Percentiles rank a stretch among this genome's conserved stretches.
Evolutionary conservation across 2,329 filamentous ascomycete species (phyloP).

Genomic region (Colletotrichum liaoningense): DNA sequence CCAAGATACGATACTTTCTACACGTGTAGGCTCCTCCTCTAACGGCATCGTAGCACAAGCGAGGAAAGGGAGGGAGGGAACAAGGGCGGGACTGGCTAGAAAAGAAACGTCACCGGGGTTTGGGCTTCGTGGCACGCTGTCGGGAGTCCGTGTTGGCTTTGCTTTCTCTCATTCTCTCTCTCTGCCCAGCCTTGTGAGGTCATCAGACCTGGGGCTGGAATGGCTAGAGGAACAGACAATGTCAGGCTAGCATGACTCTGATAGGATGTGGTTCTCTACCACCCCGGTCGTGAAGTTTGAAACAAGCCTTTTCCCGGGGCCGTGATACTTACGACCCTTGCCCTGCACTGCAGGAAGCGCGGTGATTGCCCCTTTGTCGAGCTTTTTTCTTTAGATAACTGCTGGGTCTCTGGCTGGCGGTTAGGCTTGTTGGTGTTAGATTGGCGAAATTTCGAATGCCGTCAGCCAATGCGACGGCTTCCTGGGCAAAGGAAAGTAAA

Average conservation of each 20-base stretch:
- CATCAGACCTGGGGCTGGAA: slow-evolving; percentile 14
- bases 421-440: background rate
- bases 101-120: slow-evolving; percentile 30
- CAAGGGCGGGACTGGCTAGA: slow-evolving; percentile 2
- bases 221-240: background rate
- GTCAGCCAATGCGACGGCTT: slow-evolving; percentile 22
- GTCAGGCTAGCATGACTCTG: background rate
- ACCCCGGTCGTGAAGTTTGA: slow-evolving; percentile 19
- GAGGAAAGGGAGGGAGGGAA: slow-evolving; percentile 2
- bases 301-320: slow-evolving; percentile 29
- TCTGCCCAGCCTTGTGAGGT: slow-evolving; percentile 28
- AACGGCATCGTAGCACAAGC: background rate
- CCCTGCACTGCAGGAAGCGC: slow-evolving; percentile 4
- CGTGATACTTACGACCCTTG: background rate
- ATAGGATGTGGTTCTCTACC: slow-evolving; percentile 13
- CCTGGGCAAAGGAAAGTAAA: background rate
- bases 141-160: background rate
- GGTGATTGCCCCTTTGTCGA: background rate
- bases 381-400: background rate
- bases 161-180: background rate
- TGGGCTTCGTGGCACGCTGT: slow-evolving; percentile 25
- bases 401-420: background rate
- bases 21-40: slow-evolving; percentile 10
- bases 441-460: background rate
- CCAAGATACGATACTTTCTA: slow-evolving; percentile 19